These are phyloP conservation scores for Tolypocladium pustulatum DNA, from an alignment of 2,329 filamentous ascomycete species.

Conservation along the genomic window DNA sequence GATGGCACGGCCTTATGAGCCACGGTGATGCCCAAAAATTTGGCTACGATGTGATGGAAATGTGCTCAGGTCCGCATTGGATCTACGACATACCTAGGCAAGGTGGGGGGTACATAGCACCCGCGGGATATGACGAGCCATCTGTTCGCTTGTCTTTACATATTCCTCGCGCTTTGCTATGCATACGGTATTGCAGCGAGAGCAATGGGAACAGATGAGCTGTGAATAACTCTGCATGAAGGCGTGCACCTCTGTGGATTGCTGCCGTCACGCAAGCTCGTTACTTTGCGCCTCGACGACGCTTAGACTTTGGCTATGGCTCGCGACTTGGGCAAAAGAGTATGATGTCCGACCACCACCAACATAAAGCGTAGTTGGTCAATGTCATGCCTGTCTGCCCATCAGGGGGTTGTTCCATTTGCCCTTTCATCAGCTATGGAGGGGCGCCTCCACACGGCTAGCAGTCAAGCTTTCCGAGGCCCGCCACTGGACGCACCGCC, in stretches of 20 bases:
- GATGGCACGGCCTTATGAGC: background rate
- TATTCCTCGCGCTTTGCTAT: background rate
- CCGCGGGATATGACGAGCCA: background rate
- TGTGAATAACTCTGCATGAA: background rate
- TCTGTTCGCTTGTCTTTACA: background rate
- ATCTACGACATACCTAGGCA: background rate
- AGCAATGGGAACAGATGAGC: background rate
- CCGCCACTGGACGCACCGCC: background rate
- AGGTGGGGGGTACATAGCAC: background rate
- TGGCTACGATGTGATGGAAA: background rate
- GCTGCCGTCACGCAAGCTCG: background rate
- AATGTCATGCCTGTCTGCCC: background rate
- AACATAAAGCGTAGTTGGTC: background rate
- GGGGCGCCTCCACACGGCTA: background rate
- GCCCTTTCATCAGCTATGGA: background rate
- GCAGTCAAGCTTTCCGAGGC: background rate
- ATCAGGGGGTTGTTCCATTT: background rate
- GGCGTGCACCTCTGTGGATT: background rate
- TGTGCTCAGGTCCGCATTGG: background rate
- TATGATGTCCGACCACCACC: background rate
- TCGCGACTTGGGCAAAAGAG: background rate
- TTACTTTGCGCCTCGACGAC: background rate
- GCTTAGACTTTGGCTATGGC: background rate
- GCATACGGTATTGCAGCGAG: background rate
- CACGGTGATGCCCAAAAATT: background rate